These are phyloP conservation scores for Neurospora africana DNA, from an alignment of 495 filamentous ascomycete genomes.

Conservation along the genomic window DNA sequence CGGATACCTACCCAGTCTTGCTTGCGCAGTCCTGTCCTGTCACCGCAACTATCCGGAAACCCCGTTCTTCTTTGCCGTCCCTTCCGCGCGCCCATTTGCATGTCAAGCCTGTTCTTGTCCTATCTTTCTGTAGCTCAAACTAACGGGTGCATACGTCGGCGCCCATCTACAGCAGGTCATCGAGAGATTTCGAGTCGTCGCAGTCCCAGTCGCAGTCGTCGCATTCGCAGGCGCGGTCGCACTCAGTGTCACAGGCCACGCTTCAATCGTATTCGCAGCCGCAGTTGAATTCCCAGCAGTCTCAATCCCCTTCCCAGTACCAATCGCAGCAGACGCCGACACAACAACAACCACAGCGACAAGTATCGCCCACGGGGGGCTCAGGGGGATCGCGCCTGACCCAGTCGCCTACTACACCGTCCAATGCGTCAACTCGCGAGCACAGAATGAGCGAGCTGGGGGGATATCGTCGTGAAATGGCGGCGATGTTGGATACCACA, in stretches of 20 bases:
- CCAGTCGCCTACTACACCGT: conserved; percentile 36
- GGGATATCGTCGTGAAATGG: conserved; percentile 60
- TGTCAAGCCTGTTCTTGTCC: conserved; percentile 15
- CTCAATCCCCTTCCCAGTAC: neutral
- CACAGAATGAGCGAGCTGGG: conserved; percentile 45
- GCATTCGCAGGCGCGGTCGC: neutral
- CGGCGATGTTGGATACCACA: conserved; percentile 50
- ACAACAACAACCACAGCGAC: neutral
- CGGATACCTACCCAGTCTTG: neutral
- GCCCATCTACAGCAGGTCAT: conserved; percentile 13
- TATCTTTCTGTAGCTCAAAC: conserved; percentile 16
- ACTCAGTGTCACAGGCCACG: neutral
- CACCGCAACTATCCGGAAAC: neutral
- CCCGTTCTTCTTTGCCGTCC: neutral
- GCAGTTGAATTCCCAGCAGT: neutral
- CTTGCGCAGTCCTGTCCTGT: neutral
- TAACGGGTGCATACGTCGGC: conserved; percentile 18
- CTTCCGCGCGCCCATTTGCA: conserved; percentile 4
- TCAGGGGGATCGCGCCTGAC: conserved; percentile 31
- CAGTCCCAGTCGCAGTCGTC: conserved; percentile 33
- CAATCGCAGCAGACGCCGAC: neutral
- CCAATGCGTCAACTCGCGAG: conserved; percentile 37
- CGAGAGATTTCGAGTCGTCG: conserved; percentile 38
- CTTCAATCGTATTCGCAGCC: neutral
- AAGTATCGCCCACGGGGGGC: neutral